Conservation (phyloP, 345 rosid genomes). For the Draba incana region DNA sequence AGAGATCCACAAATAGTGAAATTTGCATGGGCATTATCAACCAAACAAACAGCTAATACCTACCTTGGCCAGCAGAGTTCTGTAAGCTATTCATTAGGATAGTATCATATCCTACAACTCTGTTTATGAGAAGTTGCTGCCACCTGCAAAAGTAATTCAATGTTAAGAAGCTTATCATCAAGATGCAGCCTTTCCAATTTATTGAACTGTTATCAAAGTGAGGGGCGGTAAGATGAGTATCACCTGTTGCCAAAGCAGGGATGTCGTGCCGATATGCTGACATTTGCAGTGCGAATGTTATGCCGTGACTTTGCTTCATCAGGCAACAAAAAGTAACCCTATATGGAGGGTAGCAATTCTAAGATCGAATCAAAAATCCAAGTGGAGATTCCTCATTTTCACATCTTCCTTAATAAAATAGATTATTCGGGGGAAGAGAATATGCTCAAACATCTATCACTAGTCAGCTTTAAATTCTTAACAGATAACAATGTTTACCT, state of each 20-base stretch:
- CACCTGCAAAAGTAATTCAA: conserved; percentile 63
- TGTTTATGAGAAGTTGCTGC: conserved; percentile 99
- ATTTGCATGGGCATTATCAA: neutral
- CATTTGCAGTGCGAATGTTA: conserved; percentile 77
- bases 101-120: conserved; percentile 99
- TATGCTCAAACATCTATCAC: conserved; percentile 19
- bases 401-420: conserved; percentile 4
- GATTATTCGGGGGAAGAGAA: conserved; percentile 4
- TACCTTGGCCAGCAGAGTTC: conserved; percentile 92
- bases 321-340: conserved; percentile 95
- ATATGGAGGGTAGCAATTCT: conserved; percentile 25
- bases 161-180: conserved; percentile 19
- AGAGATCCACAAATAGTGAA: conserved; percentile 9
- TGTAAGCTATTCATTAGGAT: conserved; percentile 95
- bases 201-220: conserved; percentile 5
- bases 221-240: conserved; percentile 19
- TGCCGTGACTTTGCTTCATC: conserved; percentile 85
- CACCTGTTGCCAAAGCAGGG: conserved; percentile 99
- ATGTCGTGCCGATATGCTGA: conserved; percentile 89
- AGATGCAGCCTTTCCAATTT: conserved; percentile 7
- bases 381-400: conserved; percentile 15
- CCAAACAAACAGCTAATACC: conserved; percentile 32
- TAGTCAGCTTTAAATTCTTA: conserved; percentile 2
- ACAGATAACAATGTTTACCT: conserved; percentile 52
- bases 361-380: conserved; percentile 18